Evolutionary conservation across 495 filamentous ascomycete species (phyloP).

Genomic region (Cenococcum geophilum): DNA sequence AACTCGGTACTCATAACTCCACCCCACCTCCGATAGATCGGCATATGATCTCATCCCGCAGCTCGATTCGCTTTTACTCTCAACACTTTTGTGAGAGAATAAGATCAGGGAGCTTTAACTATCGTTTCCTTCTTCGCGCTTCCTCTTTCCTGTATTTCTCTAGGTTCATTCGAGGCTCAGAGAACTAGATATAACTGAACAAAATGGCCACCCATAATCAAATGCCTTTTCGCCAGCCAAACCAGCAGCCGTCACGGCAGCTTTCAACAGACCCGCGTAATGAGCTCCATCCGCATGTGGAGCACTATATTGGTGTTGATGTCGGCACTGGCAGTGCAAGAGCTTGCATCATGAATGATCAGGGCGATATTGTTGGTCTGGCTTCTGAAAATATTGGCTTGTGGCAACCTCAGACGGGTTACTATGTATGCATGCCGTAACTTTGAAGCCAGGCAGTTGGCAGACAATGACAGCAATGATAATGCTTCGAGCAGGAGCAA

Average conservation of each 20-base stretch:
- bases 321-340: constrained; percentile 93
- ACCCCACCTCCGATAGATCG: background rate
- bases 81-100: background rate
- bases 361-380: constrained; percentile 87
- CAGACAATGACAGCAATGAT: background rate
- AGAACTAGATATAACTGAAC: background rate
- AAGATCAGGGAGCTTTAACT: background rate
- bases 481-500: constrained; percentile 64
- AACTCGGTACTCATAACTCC: background rate
- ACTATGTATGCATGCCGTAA: constrained; percentile 58
- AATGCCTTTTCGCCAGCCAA: constrained; percentile 36
- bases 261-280: constrained; percentile 52
- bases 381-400: constrained; percentile 86
- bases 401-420: constrained; percentile 86
- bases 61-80: constrained; percentile 4
- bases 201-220: constrained; percentile 12
- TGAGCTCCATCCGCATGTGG: constrained; percentile 48
- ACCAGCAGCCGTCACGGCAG: constrained; percentile 44
- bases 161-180: background rate
- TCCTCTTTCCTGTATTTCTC: background rate
- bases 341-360: constrained; percentile 85
- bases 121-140: background rate
- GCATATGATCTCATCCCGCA: constrained; percentile 1
- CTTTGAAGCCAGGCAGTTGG: background rate
- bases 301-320: constrained; percentile 86